phyloP scores from a whole-genome alignment of 352 stramenopile species.

The Pythium plurisporium region DNA sequence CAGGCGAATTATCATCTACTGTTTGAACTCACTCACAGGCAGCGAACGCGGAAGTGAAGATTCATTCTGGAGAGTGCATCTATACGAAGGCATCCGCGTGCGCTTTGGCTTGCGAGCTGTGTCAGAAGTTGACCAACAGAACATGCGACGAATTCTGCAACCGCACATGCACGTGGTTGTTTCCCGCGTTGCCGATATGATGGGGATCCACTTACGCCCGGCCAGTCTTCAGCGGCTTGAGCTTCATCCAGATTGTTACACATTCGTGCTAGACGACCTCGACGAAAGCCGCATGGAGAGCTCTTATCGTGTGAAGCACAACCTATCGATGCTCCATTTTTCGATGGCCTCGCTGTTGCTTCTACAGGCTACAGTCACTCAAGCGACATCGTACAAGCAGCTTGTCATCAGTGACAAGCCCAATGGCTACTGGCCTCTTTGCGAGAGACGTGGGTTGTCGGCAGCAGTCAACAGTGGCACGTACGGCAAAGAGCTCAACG shows the following conservation, averaged over 20 bases:
- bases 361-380: conserved; percentile 65
- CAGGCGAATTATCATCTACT: conserved; percentile 44
- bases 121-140: conserved; percentile 74
- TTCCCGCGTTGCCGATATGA: conserved; percentile 40
- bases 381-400: conserved; percentile 78
- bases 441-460: conserved; percentile 69
- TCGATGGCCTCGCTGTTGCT: conserved; percentile 84
- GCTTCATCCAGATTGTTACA: conserved; percentile 55
- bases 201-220: conserved; percentile 43
- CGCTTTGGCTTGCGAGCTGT: conserved; percentile 67
- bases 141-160: conserved; percentile 55
- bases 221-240: conserved; percentile 41
- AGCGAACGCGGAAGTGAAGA: conserved; percentile 47
- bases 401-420: conserved; percentile 63
- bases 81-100: conserved; percentile 70
- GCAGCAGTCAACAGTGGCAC: conserved; percentile 68
- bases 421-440: conserved; percentile 84
- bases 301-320: conserved; percentile 74
- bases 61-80: conserved; percentile 58
- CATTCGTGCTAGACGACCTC: conserved; percentile 79
- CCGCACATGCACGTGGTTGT: conserved; percentile 52
- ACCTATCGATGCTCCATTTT: conserved; percentile 82
- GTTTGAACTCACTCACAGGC: conserved; percentile 70
- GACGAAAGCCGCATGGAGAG: conserved; percentile 30
- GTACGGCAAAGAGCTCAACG: conserved; percentile 37